Conservation (phyloP, 441 rosid genomes). For the Adansonia madagascariensis region DNA sequence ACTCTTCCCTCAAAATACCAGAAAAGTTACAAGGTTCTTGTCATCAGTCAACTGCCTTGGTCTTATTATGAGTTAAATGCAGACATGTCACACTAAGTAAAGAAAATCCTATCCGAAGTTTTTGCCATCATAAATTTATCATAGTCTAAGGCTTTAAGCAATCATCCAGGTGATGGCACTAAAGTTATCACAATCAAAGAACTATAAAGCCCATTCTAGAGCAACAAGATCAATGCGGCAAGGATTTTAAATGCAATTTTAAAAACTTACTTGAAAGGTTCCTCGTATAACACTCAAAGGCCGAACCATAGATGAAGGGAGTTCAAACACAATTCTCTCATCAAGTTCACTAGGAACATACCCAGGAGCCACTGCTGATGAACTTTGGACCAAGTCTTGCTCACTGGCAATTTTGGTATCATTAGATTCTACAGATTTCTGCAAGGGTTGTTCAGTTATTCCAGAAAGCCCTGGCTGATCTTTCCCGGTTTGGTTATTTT, state of each 20-base stretch:
- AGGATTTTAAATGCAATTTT: conserved; percentile 1
- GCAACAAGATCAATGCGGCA: conserved; percentile 12
- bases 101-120: conserved; percentile 13
- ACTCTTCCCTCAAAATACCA: neutral
- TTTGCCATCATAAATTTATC: conserved; percentile 17
- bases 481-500: conserved; percentile 49
- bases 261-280: conserved; percentile 84
- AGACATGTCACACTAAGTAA: conserved; percentile 1
- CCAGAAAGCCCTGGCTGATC: conserved; percentile 50
- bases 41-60: conserved; percentile 4
- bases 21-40: conserved; percentile 2
- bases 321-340: conserved; percentile 92
- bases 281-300: conserved; percentile 85
- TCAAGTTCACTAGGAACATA: conserved; percentile 88
- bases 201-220: conserved; percentile 15
- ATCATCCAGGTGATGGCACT: neutral
- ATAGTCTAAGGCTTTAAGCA: neutral
- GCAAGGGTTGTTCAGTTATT: conserved; percentile 56
- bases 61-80: conserved; percentile 7
- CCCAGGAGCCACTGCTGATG: conserved; percentile 79
- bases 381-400: conserved; percentile 54
- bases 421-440: conserved; percentile 49
- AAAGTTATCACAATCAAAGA: conserved; percentile 9
- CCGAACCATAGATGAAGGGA: conserved; percentile 96
- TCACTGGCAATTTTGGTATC: conserved; percentile 57